A percentile compares a stretch with the other conserved stretches of the same genome.
phyloP scores from a whole-genome alignment of 2,329 filamentous ascomycete species.

The Chlorencoelia australis region DNA sequence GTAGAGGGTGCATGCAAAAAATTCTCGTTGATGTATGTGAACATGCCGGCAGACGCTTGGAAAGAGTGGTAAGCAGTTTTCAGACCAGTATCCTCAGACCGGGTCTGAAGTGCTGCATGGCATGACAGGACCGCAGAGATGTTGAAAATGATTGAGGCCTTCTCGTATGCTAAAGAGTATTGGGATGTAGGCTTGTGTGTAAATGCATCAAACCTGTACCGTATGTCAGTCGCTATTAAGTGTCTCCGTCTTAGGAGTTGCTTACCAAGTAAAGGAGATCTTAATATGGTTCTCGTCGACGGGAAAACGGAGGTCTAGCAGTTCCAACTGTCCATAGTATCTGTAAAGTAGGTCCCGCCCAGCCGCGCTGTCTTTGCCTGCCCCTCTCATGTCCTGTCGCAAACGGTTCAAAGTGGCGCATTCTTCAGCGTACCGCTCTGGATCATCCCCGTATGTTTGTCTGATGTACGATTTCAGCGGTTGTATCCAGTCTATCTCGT shows the following conservation, averaged over 20 bases:
- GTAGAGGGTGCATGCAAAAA: constrained; percentile 94
- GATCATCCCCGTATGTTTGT: constrained; percentile 89
- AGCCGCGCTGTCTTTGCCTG: constrained; percentile 90
- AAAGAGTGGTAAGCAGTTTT: constrained; percentile 98
- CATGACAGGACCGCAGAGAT: constrained; percentile 95
- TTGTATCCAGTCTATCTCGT: constrained; percentile 95
- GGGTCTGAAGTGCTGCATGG: constrained; percentile 86
- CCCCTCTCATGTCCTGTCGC: constrained; percentile 96
- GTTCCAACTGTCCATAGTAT: constrained; percentile 94
- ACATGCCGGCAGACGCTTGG: constrained; percentile 97
- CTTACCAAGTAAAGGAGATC: constrained; percentile 92
- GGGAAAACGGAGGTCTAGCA: constrained; percentile 88
- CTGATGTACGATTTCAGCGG: constrained; percentile 92
- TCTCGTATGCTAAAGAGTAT: constrained; percentile 94
- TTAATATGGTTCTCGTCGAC: constrained; percentile 99
- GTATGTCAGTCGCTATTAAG: background rate
- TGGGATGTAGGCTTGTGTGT: constrained; percentile 96
- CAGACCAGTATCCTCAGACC: constrained; percentile 82
- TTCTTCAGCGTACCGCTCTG: constrained; percentile 91
- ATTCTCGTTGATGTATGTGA: constrained; percentile 99
- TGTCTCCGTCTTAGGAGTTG: background rate
- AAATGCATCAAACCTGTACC: constrained; percentile 92
- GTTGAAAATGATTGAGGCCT: constrained; percentile 98
- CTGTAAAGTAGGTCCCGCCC: constrained; percentile 89
- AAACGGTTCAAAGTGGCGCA: constrained; percentile 88